These are phyloP conservation scores for Ganoderma leucocontextum DNA, from an alignment of 1,284 basidiomycete genomes.

Conservation along the genomic window DNA sequence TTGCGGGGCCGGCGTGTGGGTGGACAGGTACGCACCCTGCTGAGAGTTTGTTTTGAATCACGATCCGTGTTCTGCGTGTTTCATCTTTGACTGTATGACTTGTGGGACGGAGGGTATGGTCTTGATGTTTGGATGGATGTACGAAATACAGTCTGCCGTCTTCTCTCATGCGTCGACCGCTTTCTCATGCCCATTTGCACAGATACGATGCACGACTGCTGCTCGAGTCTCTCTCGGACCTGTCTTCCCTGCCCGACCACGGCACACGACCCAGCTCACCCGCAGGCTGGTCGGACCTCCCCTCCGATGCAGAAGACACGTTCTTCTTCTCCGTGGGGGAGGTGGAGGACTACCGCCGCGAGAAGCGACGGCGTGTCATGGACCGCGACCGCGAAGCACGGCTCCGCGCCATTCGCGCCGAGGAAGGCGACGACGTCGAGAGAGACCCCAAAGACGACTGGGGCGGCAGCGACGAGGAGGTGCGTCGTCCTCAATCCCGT, in stretches of 20 bases:
- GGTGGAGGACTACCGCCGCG: constrained; percentile 66
- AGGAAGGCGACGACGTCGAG: constrained; percentile 46
- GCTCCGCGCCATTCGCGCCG: constrained; percentile 60
- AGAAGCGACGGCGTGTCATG: constrained; percentile 71
- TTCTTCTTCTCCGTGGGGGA: constrained; percentile 80
- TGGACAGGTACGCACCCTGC: constrained; percentile 67
- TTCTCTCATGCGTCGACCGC: too few relatives aligned
- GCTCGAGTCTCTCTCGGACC: constrained; percentile 56
- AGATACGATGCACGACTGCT: constrained; percentile 86
- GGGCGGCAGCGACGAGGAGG: constrained; percentile 81
- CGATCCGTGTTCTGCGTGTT: constrained; percentile 23
- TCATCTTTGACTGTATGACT: constrained; percentile 11
- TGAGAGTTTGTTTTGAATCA: constrained; percentile 7
- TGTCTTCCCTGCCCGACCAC: constrained; percentile 16
- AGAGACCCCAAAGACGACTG: constrained; percentile 57
- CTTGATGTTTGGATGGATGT: neutral
- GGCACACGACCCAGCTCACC: constrained; percentile 50
- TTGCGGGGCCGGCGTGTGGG: constrained; percentile 48
- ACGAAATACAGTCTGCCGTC: constrained; percentile 2
- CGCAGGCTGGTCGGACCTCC: constrained; percentile 80
- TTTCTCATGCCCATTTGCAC: constrained; percentile 26
- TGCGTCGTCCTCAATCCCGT: constrained; percentile 37
- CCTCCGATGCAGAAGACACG: constrained; percentile 83
- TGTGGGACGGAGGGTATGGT: constrained; percentile 1
- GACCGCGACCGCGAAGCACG: constrained; percentile 70